A percentile compares a stretch with the other conserved stretches of the same genome.
These are phyloP conservation scores for Blastobotrys attinorum DNA, from an alignment of 805 yeast genomes.

Conservation along the genomic window DNA sequence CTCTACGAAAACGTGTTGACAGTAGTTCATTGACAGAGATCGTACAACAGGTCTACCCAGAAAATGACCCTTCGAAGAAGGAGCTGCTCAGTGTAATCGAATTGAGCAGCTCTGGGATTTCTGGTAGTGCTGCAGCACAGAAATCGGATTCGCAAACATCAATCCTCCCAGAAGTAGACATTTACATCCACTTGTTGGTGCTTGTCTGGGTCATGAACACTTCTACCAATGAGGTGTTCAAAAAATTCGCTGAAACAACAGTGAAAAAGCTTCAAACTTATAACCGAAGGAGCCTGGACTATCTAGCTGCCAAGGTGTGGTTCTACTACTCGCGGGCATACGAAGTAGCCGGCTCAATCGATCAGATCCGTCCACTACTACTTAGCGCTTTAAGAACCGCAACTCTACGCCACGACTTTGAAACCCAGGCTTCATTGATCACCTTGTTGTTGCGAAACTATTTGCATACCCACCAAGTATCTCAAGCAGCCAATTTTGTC, in stretches of 20 bases:
- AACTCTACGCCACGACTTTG: constrained; percentile 83
- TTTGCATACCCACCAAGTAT: constrained; percentile 67
- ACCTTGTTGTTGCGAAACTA: constrained; percentile 82
- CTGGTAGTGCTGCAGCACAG: constrained; percentile 19
- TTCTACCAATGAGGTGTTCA: constrained; percentile 38
- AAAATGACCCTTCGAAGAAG: constrained; percentile 30
- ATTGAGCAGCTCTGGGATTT: too few relatives aligned
- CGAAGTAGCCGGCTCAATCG: constrained; percentile 45
- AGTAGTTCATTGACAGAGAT: constrained; percentile 47
- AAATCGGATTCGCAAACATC: constrained; percentile 11
- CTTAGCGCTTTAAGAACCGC: constrained; percentile 77
- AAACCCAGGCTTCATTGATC: constrained; percentile 80
- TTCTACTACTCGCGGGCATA: constrained; percentile 75
- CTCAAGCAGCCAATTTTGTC: constrained; percentile 81
- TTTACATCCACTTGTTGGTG: constrained; percentile 68
- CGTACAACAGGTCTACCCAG: constrained; percentile 49
- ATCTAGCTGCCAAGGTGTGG: constrained; percentile 86
- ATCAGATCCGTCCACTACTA: constrained; percentile 59
- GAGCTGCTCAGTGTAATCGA: constrained; percentile 34
- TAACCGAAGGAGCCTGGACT: constrained; percentile 78
- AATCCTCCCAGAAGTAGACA: constrained; percentile 69
- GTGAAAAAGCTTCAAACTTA: constrained; percentile 41
- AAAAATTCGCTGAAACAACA: constrained; percentile 31
- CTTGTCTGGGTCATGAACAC: constrained; percentile 70
- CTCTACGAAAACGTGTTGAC: constrained; percentile 58